These are phyloP conservation scores for Erysimum cheiri DNA, from an alignment of 441 rosid genomes.

Conservation along the genomic window DNA sequence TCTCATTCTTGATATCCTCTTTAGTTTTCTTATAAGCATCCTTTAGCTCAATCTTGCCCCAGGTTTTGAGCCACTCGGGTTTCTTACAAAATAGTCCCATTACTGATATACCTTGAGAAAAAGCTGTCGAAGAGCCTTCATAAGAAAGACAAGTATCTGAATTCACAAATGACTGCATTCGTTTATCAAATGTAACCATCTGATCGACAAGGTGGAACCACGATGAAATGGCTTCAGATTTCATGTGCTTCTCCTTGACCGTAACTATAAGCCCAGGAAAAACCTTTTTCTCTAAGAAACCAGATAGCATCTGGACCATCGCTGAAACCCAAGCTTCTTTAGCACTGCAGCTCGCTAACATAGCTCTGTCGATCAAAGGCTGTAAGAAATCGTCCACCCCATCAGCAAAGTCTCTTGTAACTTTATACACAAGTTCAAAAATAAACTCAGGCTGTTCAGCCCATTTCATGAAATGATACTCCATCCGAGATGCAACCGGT, in stretches of 20 bases:
- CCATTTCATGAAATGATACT: slow-evolving; percentile 84
- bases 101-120: slow-evolving; percentile 53
- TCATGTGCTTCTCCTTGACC: slow-evolving; percentile 54
- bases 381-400: slow-evolving; percentile 80
- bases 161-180: slow-evolving; percentile 58
- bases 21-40: slow-evolving; percentile 74
- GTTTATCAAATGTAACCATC: slow-evolving; percentile 68
- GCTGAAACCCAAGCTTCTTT: slow-evolving; percentile 90
- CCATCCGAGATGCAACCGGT: slow-evolving; percentile 77
- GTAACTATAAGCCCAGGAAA: slow-evolving; percentile 59
- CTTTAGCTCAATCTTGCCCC: slow-evolving; percentile 86
- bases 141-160: slow-evolving; percentile 58
- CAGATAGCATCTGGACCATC: slow-evolving; percentile 71
- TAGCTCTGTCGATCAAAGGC: slow-evolving; percentile 81
- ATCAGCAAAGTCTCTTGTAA: slow-evolving; percentile 64
- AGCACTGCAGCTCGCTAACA: slow-evolving; percentile 69
- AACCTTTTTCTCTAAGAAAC: slow-evolving; percentile 57
- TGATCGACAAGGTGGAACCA: slow-evolving; percentile 86
- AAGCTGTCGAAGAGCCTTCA: slow-evolving; percentile 47
- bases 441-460: slow-evolving; percentile 73
- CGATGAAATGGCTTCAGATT: slow-evolving; percentile 55
- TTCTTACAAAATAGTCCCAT: slow-evolving; percentile 61
- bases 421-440: slow-evolving; percentile 67
- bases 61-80: slow-evolving; percentile 76
- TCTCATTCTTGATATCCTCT: slow-evolving; percentile 59